Base-by-base conservation (phyloP, 441 rosid species). In the Cnidoscolus chayamansa region DNA sequence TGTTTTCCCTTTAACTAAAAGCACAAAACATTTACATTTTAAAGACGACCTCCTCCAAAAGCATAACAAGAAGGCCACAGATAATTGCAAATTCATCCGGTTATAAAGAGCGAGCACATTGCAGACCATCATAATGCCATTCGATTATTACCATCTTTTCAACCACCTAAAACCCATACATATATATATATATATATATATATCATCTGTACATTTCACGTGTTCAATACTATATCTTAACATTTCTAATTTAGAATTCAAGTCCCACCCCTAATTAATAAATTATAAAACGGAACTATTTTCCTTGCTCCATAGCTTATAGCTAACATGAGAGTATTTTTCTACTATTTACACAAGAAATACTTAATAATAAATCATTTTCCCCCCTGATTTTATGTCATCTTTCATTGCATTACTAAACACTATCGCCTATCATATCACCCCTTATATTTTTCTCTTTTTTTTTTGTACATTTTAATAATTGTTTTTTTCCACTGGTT, bases 261-360 rank as follows among this genome's bases (percentile, higher is more conserved):
- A 65, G n/a, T 65, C 71, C 76, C 76, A 53, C 35, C 48, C 32
- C 71, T 65, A 8, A 12, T 57, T 30, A 65, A 61, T 58, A 66
- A 40, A 57, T 4, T 54, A 37, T 19, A 7, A 65, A 35, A 25
- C 25, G 76, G 64, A 64, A 47, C 49, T 71, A 25, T 30, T 43
- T 55, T 43, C 45, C 54, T 57, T 50, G 0, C 45, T 40, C 45
- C 45, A 30, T 61, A 12, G 17, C 35, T 20, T 35, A 35, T 30
- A 61, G 47, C 65, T 32, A 32, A 13, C 35, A 30, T 5, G 13
- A 30, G 12, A 61, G 8, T 19, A 45, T 49, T 48, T 65, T 35
- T 32, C 69, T 72, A 20, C 32, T 65, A 64, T 72, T 31, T 72
- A 65, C 76, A 72, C 68, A 40, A 25, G 47, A 64, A 16, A 10